Evolutionary conservation across 2,329 filamentous ascomycete species (phyloP).

Genomic region (Aspergillus niger): DNA sequence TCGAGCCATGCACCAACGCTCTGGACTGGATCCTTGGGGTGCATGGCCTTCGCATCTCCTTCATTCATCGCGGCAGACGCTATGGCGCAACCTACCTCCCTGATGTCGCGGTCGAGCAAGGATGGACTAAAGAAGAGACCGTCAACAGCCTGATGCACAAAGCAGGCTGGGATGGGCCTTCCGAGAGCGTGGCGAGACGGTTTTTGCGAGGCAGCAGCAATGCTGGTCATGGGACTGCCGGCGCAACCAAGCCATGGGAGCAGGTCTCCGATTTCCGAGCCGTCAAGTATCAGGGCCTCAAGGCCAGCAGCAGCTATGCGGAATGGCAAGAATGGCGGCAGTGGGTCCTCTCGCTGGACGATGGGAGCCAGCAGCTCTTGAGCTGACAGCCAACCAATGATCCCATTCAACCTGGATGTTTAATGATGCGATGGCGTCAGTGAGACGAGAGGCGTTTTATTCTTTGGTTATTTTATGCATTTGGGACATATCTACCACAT

Average conservation of each 20-base stretch:
- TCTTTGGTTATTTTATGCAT: neutral
- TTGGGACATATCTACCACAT: neutral
- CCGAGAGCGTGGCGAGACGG: conserved; percentile 38
- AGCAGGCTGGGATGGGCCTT: conserved; percentile 79
- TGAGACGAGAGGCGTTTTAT: neutral
- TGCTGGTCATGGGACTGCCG: conserved; percentile 16
- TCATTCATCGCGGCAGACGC: conserved; percentile 70
- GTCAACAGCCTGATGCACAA: conserved; percentile 89
- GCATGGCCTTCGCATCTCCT: conserved; percentile 85
- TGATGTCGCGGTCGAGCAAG: conserved; percentile 87
- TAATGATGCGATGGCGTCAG: neutral
- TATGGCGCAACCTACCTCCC: conserved; percentile 90
- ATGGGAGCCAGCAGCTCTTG: conserved; percentile 30
- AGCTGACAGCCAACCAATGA: neutral
- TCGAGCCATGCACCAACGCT: conserved; percentile 71
- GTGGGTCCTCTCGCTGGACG: conserved; percentile 57
- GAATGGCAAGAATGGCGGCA: conserved; percentile 80
- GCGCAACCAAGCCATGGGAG: conserved; percentile 60
- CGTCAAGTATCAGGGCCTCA: conserved; percentile 83
- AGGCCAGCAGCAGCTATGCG: conserved; percentile 67
- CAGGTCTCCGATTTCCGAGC: conserved; percentile 73
- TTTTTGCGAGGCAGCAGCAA: conserved; percentile 45
- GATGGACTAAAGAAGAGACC: conserved; percentile 92
- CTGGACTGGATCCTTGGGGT: conserved; percentile 85
- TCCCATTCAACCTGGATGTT: neutral